Conservation (phyloP, 345 rosid species). For the Capsella bursapastoris region DNA sequence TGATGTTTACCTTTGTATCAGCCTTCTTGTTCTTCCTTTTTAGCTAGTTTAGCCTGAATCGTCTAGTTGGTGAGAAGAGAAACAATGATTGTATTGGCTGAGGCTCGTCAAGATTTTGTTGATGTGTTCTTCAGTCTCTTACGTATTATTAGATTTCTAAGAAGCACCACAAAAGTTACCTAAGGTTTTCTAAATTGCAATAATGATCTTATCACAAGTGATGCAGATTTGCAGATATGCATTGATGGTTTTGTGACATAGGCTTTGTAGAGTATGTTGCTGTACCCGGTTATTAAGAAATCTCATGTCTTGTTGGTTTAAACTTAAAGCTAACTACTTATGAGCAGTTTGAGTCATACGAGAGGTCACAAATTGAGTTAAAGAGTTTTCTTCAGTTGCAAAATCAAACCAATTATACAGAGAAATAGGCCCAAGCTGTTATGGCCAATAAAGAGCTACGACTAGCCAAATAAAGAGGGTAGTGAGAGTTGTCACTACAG, state of each 20-base stretch:
- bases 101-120: conserved; percentile 39
- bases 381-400: background rate
- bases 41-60: conserved; percentile 23
- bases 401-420: conserved; percentile 34
- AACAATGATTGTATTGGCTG: conserved; percentile 18
- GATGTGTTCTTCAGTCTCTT: background rate
- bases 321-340: background rate
- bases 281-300: background rate
- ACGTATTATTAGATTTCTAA: no score
- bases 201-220: no score
- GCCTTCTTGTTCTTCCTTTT: background rate
- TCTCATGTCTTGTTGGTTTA: background rate
- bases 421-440: conserved; percentile 33
- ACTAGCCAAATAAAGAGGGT: conserved; percentile 35
- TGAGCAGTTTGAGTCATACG: background rate
- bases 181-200: no score
- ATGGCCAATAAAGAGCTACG: conserved; percentile 38
- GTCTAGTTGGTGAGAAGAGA: conserved; percentile 15
- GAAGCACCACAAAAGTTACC: no score
- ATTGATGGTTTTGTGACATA: no score
- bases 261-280: background rate
- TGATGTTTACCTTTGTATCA: background rate
- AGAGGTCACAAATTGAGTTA: conserved; percentile 12
- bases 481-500: conserved; percentile 38
- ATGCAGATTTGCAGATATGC: no score